Evolutionary conservation across 768 basidiomycete genomes (phyloP), one percentile per base, ranked within the genome.

Genomic region (Hericium coralloides): DNA sequence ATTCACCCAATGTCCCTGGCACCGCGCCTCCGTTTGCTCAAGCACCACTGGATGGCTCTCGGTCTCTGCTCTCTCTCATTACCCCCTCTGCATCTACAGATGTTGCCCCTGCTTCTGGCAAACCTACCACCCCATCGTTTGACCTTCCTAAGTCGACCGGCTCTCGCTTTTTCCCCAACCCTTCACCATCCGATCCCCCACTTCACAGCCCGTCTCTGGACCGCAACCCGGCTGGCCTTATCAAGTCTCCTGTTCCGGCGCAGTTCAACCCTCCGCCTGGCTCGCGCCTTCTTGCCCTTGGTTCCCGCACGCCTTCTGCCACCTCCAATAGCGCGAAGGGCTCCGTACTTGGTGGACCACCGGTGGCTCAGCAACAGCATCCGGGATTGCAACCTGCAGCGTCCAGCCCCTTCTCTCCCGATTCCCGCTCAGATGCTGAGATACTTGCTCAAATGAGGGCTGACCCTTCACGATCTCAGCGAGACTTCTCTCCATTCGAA

Each of bases 211-310:
- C 52, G 26, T 36, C 36, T 2, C 57, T 54, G 10, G 59, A 60
- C 10, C 52, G 54, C 12, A 55, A 58, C 9, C 37, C 59, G 25
- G 12, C 60, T 7, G 26, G 57, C 1, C 49, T 60, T 15, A 63
- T 56, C 26, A 60, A 63, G 49, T 60, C 69, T 66, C 15, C 67
- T 56, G 43, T 61, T 58, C 53, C 66, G 52, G 41, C 65, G 60
- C 66, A 79, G 57, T 69, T 74, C 63, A 73, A 74, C 59, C 69
- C 72, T 48, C 70, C 74, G 14, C 59, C 70, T 51, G 72, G 74
- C 53, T 75, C 75, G 56, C 72, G 76, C 53, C 64, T 81, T 57
- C 73, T 79, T 58, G 72, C 74, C 12, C 67, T 77, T 38, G 70
- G 68, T 31, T 67, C 70, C 7, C 70, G 69, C 31, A 60, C 65